Conservation (phyloP, 2,329 filamentous ascomycete genomes). For the Grosmannia clavigera region DNA sequence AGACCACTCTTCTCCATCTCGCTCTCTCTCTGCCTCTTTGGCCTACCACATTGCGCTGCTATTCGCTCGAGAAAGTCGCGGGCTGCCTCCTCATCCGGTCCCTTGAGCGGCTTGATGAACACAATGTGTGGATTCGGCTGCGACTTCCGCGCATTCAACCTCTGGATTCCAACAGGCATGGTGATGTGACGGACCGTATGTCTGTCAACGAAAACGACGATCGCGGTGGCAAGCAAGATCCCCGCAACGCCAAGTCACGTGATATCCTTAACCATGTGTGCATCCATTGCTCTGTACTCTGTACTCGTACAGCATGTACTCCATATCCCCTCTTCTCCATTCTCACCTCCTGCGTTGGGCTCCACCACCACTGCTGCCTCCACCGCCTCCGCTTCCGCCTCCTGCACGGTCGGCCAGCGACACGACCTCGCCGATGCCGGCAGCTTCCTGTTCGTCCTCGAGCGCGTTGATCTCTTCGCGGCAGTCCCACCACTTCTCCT, state of each 20-base stretch:
- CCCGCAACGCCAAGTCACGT: constrained; percentile 9
- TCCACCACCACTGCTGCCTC: background rate
- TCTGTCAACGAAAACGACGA: background rate
- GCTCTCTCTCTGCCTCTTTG: background rate
- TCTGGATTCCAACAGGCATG: constrained; percentile 70
- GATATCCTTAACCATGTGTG: background rate
- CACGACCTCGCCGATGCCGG: constrained; percentile 89
- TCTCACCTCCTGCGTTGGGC: background rate
- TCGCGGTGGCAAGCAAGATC: background rate
- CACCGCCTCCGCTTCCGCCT: constrained; percentile 28
- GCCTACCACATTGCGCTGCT: constrained; percentile 61
- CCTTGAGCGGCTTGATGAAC: constrained; percentile 71
- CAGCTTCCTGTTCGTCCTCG: constrained; percentile 92
- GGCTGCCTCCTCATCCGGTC: constrained; percentile 47
- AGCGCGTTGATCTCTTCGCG: constrained; percentile 82
- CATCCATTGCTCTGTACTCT: too few relatives aligned
- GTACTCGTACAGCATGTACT: background rate
- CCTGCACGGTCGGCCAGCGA: constrained; percentile 64
- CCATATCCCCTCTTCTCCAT: background rate
- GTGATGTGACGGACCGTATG: background rate
- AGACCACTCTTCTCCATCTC: background rate
- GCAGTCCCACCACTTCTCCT: constrained; percentile 98
- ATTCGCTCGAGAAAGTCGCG: constrained; percentile 64
- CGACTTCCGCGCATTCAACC: constrained; percentile 62
- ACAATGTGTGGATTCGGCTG: constrained; percentile 68